These are phyloP conservation scores for Ormosia emarginata DNA, from an alignment of 306 rosid species.

Conservation along the genomic window DNA sequence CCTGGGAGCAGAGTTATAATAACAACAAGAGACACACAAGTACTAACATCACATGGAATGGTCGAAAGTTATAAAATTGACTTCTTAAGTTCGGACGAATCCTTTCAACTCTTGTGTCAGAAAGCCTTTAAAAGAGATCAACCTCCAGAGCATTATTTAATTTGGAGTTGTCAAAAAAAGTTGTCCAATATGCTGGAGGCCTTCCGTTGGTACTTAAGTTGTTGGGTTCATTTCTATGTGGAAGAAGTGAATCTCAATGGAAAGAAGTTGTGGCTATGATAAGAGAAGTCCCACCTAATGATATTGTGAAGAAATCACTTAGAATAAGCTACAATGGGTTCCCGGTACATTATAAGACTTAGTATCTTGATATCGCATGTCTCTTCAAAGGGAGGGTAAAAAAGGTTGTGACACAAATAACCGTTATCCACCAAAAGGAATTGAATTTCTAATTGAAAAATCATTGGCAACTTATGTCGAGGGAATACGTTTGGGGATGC, in stretches of 20 bases:
- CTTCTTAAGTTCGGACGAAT: background rate
- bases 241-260: background rate
- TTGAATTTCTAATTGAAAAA: conserved; percentile 31
- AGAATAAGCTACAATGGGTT: conserved; percentile 13
- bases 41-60: background rate
- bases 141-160: background rate
- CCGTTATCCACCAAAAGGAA: background rate
- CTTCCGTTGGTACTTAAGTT: background rate
- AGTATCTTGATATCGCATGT: conserved; percentile 31
- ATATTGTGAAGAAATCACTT: background rate
- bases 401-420: conserved; percentile 10
- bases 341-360: background rate
- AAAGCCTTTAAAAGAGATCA: background rate
- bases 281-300: too few relatives aligned
- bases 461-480: conserved; percentile 9
- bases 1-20: conserved; percentile 15
- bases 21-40: conserved; percentile 2
- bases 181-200: background rate
- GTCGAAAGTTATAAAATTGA: background rate
- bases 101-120: conserved; percentile 14
- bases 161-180: background rate
- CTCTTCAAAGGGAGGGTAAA: conserved; percentile 16
- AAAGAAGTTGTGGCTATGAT: background rate
- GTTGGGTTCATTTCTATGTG: background rate
- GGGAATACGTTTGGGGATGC: background rate